Percentiles rank a stretch among this genome's conserved stretches.
Conservation (phyloP, 1,284 basidiomycete species). For the Stygiomarasmius scandens region DNA sequence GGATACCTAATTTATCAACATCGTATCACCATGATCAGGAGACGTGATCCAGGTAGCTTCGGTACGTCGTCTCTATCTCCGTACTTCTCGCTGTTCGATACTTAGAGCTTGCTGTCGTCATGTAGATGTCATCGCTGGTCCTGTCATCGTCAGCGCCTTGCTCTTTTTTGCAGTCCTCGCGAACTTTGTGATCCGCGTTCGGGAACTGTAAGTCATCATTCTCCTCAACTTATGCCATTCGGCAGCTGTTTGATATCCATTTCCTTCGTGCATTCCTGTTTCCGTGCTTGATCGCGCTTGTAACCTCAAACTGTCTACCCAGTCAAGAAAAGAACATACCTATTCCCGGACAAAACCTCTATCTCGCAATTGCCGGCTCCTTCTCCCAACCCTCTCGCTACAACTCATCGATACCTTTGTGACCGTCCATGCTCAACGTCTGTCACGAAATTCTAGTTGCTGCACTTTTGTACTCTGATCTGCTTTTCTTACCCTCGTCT, state of each 20-base stretch:
- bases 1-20: conserved; percentile 88
- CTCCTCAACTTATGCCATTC: background rate
- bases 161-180: conserved; percentile 85
- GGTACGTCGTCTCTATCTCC: conserved; percentile 51
- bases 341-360: conserved; percentile 29
- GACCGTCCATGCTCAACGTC: too few relatives aligned
- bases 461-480: too few relatives aligned
- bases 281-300: too few relatives aligned
- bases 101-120: background rate
- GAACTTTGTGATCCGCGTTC: conserved; percentile 84
- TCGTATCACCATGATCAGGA: conserved; percentile 89
- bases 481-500: too few relatives aligned
- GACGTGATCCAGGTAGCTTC: conserved; percentile 89
- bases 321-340: conserved; percentile 33
- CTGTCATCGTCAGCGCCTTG: conserved; percentile 75
- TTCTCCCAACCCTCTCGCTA: background rate
- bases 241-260: too few relatives aligned
- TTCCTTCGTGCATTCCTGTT: too few relatives aligned
- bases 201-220: conserved; percentile 40
- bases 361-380: conserved; percentile 3
- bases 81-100: background rate
- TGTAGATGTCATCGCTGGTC: conserved; percentile 83
- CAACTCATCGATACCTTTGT: background rate
- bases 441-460: too few relatives aligned
- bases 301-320: background rate